These are phyloP conservation scores for Daldinia concentrica DNA, from an alignment of 495 filamentous ascomycete genomes.

Conservation along the genomic window DNA sequence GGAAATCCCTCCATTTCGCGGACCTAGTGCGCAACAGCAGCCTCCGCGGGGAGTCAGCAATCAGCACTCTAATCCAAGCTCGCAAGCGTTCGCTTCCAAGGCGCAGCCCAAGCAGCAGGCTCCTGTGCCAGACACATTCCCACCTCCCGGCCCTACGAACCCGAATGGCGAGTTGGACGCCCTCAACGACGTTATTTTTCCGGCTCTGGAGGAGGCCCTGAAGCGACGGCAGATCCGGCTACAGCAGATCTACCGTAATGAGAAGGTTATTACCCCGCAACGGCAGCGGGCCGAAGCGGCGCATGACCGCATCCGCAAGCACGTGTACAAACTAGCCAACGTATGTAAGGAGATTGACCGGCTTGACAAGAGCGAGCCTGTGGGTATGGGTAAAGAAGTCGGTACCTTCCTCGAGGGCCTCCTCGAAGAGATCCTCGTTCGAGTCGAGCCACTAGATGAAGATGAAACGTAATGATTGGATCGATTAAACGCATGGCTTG, in stretches of 20 bases:
- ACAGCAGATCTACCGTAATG: slow-evolving; percentile 61
- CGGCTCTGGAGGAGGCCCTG: slow-evolving; percentile 88
- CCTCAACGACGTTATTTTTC: slow-evolving; percentile 84
- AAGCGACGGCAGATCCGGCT: slow-evolving; percentile 76
- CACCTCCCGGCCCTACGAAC: slow-evolving; percentile 56
- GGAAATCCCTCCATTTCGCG: slow-evolving; percentile 65
- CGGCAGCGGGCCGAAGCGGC: slow-evolving; percentile 73
- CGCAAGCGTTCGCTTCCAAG: slow-evolving; percentile 40
- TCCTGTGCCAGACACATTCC: slow-evolving; percentile 49
- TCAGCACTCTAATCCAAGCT: slow-evolving; percentile 38
- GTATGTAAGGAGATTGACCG: slow-evolving; percentile 88
- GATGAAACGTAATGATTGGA: slow-evolving; percentile 51
- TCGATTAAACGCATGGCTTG: not conserved
- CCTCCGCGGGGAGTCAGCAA: slow-evolving; percentile 48
- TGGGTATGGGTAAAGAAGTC: slow-evolving; percentile 91
- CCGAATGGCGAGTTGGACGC: slow-evolving; percentile 65
- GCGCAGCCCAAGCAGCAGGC: slow-evolving; percentile 39
- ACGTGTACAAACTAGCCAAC: slow-evolving; percentile 77
- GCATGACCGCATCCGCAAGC: slow-evolving; percentile 80
- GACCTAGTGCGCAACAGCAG: slow-evolving; percentile 44
- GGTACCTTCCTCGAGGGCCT: slow-evolving; percentile 88
- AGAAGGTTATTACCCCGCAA: slow-evolving; percentile 57
- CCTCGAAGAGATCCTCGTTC: slow-evolving; percentile 92
- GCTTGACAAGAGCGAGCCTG: slow-evolving; percentile 80
- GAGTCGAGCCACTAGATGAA: slow-evolving; percentile 86